A percentile compares a stretch with the other conserved stretches of the same genome.
Conservation (phyloP, 1,139 yeast genomes). For the Meyerozyma sp. region DNA sequence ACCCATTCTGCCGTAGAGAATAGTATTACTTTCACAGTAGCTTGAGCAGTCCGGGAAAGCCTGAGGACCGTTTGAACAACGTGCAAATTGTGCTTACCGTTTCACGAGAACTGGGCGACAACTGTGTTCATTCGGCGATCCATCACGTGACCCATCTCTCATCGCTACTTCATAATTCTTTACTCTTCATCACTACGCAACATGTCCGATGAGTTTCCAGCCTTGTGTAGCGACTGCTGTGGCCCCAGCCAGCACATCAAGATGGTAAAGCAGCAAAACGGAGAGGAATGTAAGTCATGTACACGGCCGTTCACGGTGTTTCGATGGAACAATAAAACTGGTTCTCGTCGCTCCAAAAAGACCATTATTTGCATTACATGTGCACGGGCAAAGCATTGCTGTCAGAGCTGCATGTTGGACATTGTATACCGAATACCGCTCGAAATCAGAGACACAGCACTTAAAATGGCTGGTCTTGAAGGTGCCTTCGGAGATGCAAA, state of each 20-base stretch:
- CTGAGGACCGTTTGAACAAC: not conserved
- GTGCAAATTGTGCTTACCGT: too few relatives aligned
- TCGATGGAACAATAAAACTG: slow-evolving; percentile 52
- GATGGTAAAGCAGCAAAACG: slow-evolving; percentile 68
- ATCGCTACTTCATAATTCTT: slow-evolving; percentile 5
- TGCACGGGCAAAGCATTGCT: slow-evolving; percentile 72
- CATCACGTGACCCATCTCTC: slow-evolving; percentile 7
- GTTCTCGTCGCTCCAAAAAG: slow-evolving; percentile 25
- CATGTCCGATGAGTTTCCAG: slow-evolving; percentile 39
- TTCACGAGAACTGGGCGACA: too few relatives aligned
- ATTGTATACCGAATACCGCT: slow-evolving; percentile 74
- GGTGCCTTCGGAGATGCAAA: slow-evolving; percentile 12
- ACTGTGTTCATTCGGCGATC: too few relatives aligned
- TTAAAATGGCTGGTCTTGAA: slow-evolving; percentile 64
- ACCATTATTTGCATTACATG: slow-evolving; percentile 73
- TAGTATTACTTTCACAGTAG: not conserved
- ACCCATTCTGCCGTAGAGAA: too few relatives aligned
- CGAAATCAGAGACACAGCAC: slow-evolving; percentile 73
- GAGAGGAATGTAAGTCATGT: slow-evolving; percentile 75
- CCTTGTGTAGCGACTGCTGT: slow-evolving; percentile 67
- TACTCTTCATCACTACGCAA: not conserved
- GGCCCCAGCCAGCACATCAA: slow-evolving; percentile 62
- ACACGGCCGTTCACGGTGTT: slow-evolving; percentile 80
- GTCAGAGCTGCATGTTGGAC: slow-evolving; percentile 86
- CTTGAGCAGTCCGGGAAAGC: not conserved